A percentile compares a stretch with the other conserved stretches of the same genome.
Evolutionary conservation across 257 asterid species (phyloP).

Genomic region (Nicotiana sylvestris): DNA sequence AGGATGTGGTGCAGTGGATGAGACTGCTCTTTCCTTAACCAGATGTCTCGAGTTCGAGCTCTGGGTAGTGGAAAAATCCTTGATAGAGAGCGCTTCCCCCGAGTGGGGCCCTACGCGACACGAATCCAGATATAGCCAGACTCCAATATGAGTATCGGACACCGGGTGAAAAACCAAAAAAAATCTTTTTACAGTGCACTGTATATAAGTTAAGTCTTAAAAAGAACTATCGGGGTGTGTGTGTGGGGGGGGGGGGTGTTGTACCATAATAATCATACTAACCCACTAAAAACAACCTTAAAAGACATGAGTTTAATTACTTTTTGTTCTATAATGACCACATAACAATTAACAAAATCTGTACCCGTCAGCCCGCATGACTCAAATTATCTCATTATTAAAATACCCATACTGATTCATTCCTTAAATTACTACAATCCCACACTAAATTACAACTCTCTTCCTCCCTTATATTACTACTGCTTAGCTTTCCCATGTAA

Average conservation of each 20-base stretch:
- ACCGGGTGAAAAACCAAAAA: too few relatives aligned
- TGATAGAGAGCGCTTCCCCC: too few relatives aligned
- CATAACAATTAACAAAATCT: conserved; percentile 26
- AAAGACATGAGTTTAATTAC: conserved; percentile 36
- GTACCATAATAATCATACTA: conserved; percentile 28
- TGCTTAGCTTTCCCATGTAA: not conserved
- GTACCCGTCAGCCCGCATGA: conserved; percentile 20
- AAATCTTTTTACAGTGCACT: too few relatives aligned
- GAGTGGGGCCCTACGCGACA: too few relatives aligned
- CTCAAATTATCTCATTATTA: not conserved
- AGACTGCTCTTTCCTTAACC: too few relatives aligned
- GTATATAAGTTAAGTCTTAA: too few relatives aligned
- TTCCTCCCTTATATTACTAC: not conserved
- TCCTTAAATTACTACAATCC: not conserved
- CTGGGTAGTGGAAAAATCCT: too few relatives aligned
- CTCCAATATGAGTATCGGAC: too few relatives aligned
- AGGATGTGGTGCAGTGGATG: too few relatives aligned
- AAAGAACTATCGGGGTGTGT: not conserved
- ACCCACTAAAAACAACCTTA: conserved; percentile 29
- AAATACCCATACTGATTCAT: not conserved
- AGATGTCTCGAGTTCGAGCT: too few relatives aligned
- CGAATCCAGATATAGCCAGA: too few relatives aligned
- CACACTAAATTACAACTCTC: not conserved
- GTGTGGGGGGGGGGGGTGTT: not conserved
- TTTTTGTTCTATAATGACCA: conserved; percentile 29